Evolutionary conservation across 257 asterid species (phyloP).

Genomic region (Nicotiana otophora): DNA sequence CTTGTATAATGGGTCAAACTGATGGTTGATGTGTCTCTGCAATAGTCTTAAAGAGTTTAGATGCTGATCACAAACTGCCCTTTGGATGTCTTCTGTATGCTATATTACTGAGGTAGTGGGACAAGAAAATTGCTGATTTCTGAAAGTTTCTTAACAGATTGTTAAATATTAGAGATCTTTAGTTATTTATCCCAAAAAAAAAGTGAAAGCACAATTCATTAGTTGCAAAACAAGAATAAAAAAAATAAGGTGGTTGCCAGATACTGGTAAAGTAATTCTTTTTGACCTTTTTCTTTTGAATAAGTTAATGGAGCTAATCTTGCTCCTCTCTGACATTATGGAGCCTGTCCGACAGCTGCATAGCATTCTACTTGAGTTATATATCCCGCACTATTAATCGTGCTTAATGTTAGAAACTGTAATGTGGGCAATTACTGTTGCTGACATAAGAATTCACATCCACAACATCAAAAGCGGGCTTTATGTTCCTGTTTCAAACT

Average conservation of each 20-base stretch:
- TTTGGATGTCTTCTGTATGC: neutral
- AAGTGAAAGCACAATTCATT: neutral
- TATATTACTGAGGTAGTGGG: neutral
- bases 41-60: neutral
- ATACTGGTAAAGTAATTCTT: neutral
- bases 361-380: neutral
- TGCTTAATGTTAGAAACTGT: neutral
- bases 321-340: neutral
- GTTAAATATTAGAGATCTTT: constrained; percentile 2
- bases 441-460: neutral
- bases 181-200: neutral
- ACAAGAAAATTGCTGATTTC: constrained; percentile 7
- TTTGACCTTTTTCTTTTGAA: constrained; percentile 1
- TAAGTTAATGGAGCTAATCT: constrained; percentile 1
- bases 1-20: neutral
- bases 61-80: neutral
- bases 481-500: neutral
- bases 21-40: neutral
- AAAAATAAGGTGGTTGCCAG: neutral
- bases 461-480: neutral
- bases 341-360: neutral
- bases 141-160: neutral
- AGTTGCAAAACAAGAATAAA: neutral
- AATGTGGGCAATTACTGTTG: neutral
- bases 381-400: neutral